These are phyloP conservation scores for Pachysolen tannophilus DNA, from an alignment of 805 yeast species.

Conservation along the genomic window DNA sequence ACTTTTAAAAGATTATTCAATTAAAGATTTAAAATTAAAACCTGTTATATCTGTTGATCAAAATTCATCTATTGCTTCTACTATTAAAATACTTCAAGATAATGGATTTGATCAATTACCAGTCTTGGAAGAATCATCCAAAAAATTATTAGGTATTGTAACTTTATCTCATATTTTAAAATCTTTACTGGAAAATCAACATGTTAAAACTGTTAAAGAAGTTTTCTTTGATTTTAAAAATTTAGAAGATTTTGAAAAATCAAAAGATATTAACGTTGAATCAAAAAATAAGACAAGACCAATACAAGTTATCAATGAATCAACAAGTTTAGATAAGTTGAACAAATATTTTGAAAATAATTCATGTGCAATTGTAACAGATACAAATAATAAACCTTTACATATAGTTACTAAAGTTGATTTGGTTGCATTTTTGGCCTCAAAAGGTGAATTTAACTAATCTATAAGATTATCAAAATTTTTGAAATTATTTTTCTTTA, in stretches of 20 bases:
- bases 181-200: too few species aligned
- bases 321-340: slow-evolving; percentile 58
- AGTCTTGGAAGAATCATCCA: slow-evolving; percentile 46
- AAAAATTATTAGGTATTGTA: slow-evolving; percentile 65
- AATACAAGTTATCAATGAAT: slow-evolving; percentile 57
- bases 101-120: slow-evolving; percentile 86
- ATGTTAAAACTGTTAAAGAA: slow-evolving; percentile 50
- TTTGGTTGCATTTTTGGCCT: slow-evolving; percentile 46
- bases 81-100: slow-evolving; percentile 60
- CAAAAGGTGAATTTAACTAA: slow-evolving; percentile 12
- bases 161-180: slow-evolving; percentile 62
- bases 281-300: slow-evolving; percentile 53
- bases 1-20: slow-evolving; percentile 35
- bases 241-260: slow-evolving; percentile 57
- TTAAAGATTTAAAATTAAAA: slow-evolving; percentile 62
- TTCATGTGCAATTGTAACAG: slow-evolving; percentile 79
- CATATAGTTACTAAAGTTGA: slow-evolving; percentile 88
- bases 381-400: slow-evolving; percentile 57
- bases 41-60: slow-evolving; percentile 72
- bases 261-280: slow-evolving; percentile 50
- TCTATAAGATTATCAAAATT: too few species aligned
- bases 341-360: slow-evolving; percentile 78
- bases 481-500: too few species aligned
- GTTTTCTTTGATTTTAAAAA: slow-evolving; percentile 71
- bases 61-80: slow-evolving; percentile 51